These are phyloP conservation scores for Hanseniaspora guilliermondii DNA, from an alignment of 805 yeast species.

Conservation along the genomic window DNA sequence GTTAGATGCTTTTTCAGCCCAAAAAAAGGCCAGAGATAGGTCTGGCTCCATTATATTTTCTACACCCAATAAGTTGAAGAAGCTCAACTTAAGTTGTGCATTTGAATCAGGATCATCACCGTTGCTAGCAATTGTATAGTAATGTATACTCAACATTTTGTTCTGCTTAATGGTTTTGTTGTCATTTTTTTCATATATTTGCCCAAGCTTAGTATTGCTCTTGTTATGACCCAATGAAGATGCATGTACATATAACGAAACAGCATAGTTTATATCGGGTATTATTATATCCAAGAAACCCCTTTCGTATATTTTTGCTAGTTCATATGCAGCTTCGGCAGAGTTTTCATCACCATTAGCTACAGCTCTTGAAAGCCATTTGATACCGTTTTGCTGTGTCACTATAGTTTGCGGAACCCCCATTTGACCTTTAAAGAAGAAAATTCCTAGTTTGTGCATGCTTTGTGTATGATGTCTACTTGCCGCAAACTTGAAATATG, in stretches of 20 bases:
- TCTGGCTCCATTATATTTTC: conserved; percentile 71
- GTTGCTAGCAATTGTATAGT: conserved; percentile 80
- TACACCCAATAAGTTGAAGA: conserved; percentile 90
- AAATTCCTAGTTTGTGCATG: conserved; percentile 82
- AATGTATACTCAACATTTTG: conserved; percentile 74
- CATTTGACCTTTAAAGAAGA: conserved; percentile 73
- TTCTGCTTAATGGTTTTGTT: conserved; percentile 54
- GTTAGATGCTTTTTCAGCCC: conserved; percentile 83
- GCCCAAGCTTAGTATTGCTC: conserved; percentile 69
- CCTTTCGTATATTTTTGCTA: conserved; percentile 67
- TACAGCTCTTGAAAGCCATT: conserved; percentile 83
- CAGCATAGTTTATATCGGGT: conserved; percentile 70
- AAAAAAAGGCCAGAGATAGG: conserved; percentile 77
- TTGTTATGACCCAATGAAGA: conserved; percentile 78
- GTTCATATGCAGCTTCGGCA: conserved; percentile 88
- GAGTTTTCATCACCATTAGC: conserved; percentile 72
- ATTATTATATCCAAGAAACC: conserved; percentile 84
- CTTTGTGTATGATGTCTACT: conserved; percentile 92
- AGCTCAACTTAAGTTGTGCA: conserved; percentile 87
- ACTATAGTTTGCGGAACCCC: conserved; percentile 58
- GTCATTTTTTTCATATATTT: conserved; percentile 66
- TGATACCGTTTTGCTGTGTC: conserved; percentile 74
- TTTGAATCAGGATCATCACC: conserved; percentile 59
- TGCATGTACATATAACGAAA: conserved; percentile 73
- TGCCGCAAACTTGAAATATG: conserved; percentile 75